Base-by-base conservation (phyloP, 1,139 yeast genomes). In the Zygosaccharomyces sapae region DNA sequence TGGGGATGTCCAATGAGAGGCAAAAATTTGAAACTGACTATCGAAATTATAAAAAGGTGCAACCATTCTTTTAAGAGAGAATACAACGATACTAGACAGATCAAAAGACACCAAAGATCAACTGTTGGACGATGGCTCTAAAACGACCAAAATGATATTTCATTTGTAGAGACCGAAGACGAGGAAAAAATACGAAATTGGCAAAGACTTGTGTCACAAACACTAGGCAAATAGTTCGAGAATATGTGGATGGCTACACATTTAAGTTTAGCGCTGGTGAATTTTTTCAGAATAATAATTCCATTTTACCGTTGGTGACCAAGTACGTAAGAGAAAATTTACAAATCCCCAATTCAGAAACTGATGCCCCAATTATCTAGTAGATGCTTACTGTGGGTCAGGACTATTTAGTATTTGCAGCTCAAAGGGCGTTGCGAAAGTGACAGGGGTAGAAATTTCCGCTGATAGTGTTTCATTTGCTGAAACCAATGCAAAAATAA, bases 301-400 rank as follows among this genome's bases (percentile, higher is more conserved):
- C 95, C 18, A 92, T 92, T 33, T 72, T 92, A 53, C 96, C 96
- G 1, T 68, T 74, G 1, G 95, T 92, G 7, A 86, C 95, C 1
- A 71, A 73, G 40, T 89, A 88, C 62, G 98, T 92, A 16, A 79
- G 82, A 52, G 77, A 81, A 16, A 86, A 87, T 60, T 69, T 88
- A 44, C 70, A 70, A 38, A 73, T 81, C 36, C 71, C 77, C 2
- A 65, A 66, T 25, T 78, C 79, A 10, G 74, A 67, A 54, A 61
- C 55, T 10, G 61, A 51, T 3, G 64, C 60, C 10, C 68, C 59
- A 70, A 61, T 63, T 89, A 83, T 65, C 72, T 92, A 46, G 96
- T 92, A 24, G 98, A 92, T 67, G 96, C 98, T 0, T 92, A 92
- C 70, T 92, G 98, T 73, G 98, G 98, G 2, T 87, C 96, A 2